Evolutionary conservation across 2,329 filamentous ascomycete genomes (phyloP), one percentile per base, ranked within the genome.

Genomic region (Stylonectria norvegica): DNA sequence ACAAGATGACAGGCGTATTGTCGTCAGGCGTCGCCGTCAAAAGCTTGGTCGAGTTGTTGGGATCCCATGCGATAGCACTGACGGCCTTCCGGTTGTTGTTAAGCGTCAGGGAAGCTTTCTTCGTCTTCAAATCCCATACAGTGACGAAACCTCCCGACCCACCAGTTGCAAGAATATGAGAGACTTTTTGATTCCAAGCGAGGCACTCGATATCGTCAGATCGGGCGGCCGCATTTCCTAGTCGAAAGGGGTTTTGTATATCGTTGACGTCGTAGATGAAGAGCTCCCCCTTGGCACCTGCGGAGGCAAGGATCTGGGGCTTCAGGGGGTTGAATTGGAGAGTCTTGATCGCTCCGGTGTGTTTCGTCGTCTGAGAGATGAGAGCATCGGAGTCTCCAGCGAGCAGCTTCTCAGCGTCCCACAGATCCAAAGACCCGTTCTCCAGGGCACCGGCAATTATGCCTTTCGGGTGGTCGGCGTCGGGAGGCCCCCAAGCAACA

Each of bases 151-250:
- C 93, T 35, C 89, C 90, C 47, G 82, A 86, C 61, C 90, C 91
- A 52, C 93, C 93, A 8, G 91, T 97, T 14, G 91, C 93, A 53
- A 98, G 71, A 62, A 98, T 98, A 62, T 98, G 91, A 11, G 91
- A 81, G 29, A 97, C 91, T 70, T 95, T 97, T 61, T 89, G 90
- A 69, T 98, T 98, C 94, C 94, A 98, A 55, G 95, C 91, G 45
- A 98, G 75, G 52, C 90, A 95, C 59, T 97, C 93, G 50, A 97
- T 87, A 56, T 98, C 93, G 58, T 97, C 91, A 27, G 89, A 86
- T 60, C 91, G 85, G 49, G 89, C 90, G 29, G 88, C 88, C 25
- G 86, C 79, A 50, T 87, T 94, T 45, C 93, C 93, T 20, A 98
- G 74, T 49, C 90, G 82, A 69, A 94, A 95, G 5, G 91, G 87